Percentiles rank a stretch among this genome's conserved stretches.
phyloP scores from a whole-genome alignment of 2,329 filamentous ascomycete species.

The Thelonectria blattea region DNA sequence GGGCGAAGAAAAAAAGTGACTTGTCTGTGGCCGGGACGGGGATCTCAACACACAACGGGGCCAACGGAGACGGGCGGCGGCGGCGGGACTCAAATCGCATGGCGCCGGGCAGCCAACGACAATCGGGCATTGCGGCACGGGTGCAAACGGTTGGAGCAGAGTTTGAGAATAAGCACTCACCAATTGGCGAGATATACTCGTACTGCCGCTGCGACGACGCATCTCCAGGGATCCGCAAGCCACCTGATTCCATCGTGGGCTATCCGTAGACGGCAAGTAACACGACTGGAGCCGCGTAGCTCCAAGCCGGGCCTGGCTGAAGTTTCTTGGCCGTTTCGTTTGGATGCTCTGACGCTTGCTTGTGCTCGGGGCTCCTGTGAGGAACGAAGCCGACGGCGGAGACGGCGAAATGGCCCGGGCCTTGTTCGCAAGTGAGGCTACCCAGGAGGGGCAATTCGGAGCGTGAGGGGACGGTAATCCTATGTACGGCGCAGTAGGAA shows the following conservation, averaged over 20 bases:
- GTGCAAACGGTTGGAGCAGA: constrained; percentile 50
- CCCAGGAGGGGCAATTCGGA: constrained; percentile 39
- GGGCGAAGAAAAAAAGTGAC: constrained; percentile 22
- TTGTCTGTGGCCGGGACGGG: constrained; percentile 34
- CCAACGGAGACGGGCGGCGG: constrained; percentile 36
- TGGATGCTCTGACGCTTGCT: constrained; percentile 24
- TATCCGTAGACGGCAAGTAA: constrained; percentile 22
- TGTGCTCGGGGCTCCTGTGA: constrained; percentile 8
- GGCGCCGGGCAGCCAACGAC: constrained; percentile 51
- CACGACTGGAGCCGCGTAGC: constrained; percentile 31
- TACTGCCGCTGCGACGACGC: constrained; percentile 45
- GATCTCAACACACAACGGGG: constrained; percentile 25
- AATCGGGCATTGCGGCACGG: constrained; percentile 52
- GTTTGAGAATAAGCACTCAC: constrained; percentile 51
- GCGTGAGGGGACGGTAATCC: constrained; percentile 24
- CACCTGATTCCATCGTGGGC: constrained; percentile 47
- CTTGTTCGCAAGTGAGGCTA: constrained; percentile 25
- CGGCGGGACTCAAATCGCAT: constrained; percentile 34
- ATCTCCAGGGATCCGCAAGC: constrained; percentile 55
- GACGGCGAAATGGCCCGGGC: constrained; percentile 23
- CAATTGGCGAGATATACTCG: constrained; percentile 60
- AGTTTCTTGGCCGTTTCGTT: not conserved
- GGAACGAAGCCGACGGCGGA: constrained; percentile 22
- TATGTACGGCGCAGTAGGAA: too few species aligned
- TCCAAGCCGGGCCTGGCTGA: constrained; percentile 18